Base-by-base conservation (phyloP, 768 basidiomycete species). In the Tulasnella sp. region DNA sequence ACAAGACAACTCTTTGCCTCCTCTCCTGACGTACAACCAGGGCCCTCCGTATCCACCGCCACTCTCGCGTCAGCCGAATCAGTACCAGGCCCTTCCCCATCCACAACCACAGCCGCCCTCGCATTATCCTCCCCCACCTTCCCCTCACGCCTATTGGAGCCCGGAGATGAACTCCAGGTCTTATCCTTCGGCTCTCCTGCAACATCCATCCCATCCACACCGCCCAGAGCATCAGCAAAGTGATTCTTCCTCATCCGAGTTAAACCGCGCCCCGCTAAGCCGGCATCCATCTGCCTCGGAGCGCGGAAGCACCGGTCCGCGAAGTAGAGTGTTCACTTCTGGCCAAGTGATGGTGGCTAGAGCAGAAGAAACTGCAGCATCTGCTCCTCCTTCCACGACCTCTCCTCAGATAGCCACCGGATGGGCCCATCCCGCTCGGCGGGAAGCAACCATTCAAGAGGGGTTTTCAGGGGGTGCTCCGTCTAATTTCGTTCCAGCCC, bases 221-320 rank as follows among this genome's bases (percentile, higher is more conserved):
- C 77, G 75, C 5, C 58, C 46, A 39, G n/a, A 31, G 27, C 68
- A 68, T 21, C 42, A 40, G 46, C 40, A 44, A 24, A n/a, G 76
- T 75, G 81, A 62, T 48, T 76, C 58, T 81, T 81, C 62, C 62
- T 68, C 81, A n/a, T 8, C 8, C 80, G 81, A 82, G 71, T 81
- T 75, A 56, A 81, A 76, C 52, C 68, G 62, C 62, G 62, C 36
- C 34, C 80, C 40, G 74, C 80, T 40, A 39, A 58, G 38, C 75
- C 71, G 58, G 27, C 62, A 34, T 68, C 80, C 77, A 12, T 58
- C 48, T 19, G 58, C 71, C 21, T 74, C 79, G 19, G 79, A 75
- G 52, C 40, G 79, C 19, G 77, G 74, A 71, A 56, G 42, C 75
- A 40, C 74, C 44, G 24, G 52, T n/a, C 52, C n/a, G 3, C 52